Conservation (phyloP, 352 stramenopile species). For the Pythium periplocum region DNA sequence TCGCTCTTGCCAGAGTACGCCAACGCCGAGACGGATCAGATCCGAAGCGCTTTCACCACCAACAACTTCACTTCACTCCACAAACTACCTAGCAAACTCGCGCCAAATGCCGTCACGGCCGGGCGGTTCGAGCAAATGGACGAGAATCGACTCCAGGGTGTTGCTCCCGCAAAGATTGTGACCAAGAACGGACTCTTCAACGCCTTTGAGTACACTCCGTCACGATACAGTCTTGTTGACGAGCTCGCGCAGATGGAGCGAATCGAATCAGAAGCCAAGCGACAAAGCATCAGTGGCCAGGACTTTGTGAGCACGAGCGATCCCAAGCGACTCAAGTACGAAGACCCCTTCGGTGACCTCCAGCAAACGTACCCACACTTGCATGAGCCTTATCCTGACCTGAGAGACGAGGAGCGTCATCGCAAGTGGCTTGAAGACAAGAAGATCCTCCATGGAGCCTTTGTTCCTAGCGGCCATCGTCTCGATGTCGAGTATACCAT, state of each 20-base stretch:
- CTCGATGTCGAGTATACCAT: conserved; percentile 41
- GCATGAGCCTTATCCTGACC: conserved; percentile 57
- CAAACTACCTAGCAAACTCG: conserved; percentile 48
- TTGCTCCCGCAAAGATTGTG: conserved; percentile 35
- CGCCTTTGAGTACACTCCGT: conserved; percentile 73
- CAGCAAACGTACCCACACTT: conserved; percentile 64
- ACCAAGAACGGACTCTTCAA: conserved; percentile 74
- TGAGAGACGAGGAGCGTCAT: conserved; percentile 46
- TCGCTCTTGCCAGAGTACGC: conserved; percentile 76
- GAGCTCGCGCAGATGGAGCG: conserved; percentile 65
- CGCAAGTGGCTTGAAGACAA: conserved; percentile 61
- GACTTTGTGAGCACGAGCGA: conserved; percentile 59
- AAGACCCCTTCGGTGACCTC: conserved; percentile 60
- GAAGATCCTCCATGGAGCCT: conserved; percentile 64
- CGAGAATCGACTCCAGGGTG: conserved; percentile 48
- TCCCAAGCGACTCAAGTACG: conserved; percentile 54
- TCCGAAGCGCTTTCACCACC: conserved; percentile 64
- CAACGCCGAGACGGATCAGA: conserved; percentile 71
- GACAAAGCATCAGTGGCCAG: conserved; percentile 56
- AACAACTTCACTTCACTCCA: conserved; percentile 66
- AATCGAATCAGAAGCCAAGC: conserved; percentile 60
- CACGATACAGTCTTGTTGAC: conserved; percentile 53
- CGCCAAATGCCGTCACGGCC: conserved; percentile 55
- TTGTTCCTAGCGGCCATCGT: conserved; percentile 54
- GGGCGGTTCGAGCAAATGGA: conserved; percentile 74